phyloP scores from a whole-genome alignment of 2,329 filamentous ascomycete species.

The Paraconiothyrium sp. region DNA sequence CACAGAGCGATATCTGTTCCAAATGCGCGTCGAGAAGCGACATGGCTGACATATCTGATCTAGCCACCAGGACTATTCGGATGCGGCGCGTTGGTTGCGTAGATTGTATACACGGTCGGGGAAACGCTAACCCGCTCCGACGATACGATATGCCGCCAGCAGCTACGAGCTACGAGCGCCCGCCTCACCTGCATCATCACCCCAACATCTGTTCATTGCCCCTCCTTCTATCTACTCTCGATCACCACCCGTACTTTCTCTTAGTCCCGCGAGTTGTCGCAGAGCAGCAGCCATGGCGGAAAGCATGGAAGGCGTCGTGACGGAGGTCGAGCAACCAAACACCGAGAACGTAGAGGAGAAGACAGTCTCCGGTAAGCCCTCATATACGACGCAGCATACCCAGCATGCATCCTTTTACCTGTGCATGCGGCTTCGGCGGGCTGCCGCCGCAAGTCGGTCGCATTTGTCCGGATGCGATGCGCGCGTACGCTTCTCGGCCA shows the following conservation, averaged over 20 bases:
- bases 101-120: constrained; percentile 27
- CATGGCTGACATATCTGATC: constrained; percentile 40
- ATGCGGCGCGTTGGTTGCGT: constrained; percentile 18
- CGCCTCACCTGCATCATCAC: constrained; percentile 28
- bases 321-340: constrained; percentile 53
- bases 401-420: constrained; percentile 32
- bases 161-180: constrained; percentile 21
- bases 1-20: constrained; percentile 61
- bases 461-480: constrained; percentile 42
- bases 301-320: constrained; percentile 60
- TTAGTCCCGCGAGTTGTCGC: constrained; percentile 17
- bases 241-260: constrained; percentile 29
- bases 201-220: constrained; percentile 29
- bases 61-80: not conserved
- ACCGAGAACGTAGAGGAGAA: constrained; percentile 53
- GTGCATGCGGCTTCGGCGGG: constrained; percentile 35
- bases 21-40: constrained; percentile 59
- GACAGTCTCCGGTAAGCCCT: constrained; percentile 49
- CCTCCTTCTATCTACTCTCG: constrained; percentile 19
- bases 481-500: constrained; percentile 9
- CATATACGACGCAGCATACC: constrained; percentile 23
- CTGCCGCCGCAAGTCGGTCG: constrained; percentile 30
- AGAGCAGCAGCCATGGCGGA: constrained; percentile 55
- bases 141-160: constrained; percentile 4
- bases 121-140: constrained; percentile 6